A percentile compares a stretch with the other conserved stretches of the same genome.
Evolutionary conservation across 768 basidiomycete genomes (phyloP).

Genomic region (Termitomyces sp.): DNA sequence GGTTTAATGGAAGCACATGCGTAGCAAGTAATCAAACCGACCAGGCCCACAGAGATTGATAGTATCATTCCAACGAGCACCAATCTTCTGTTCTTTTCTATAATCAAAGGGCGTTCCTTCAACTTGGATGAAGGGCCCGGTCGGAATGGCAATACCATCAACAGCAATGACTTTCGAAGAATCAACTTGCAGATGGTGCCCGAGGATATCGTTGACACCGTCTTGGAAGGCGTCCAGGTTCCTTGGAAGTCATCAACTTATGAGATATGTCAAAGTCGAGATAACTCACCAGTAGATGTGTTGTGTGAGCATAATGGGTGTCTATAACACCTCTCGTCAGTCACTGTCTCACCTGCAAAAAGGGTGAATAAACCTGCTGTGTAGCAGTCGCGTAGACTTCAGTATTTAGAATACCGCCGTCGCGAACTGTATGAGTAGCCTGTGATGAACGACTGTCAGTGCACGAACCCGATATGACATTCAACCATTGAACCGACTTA

Average conservation of each 20-base stretch:
- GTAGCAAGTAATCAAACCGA: slow-evolving; percentile 6
- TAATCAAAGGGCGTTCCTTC: slow-evolving; percentile 38
- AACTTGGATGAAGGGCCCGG: slow-evolving; percentile 20
- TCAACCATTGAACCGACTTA: slow-evolving; percentile 16
- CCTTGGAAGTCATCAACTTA: slow-evolving; percentile 19
- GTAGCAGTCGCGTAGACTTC: slow-evolving; percentile 41
- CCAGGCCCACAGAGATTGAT: slow-evolving; percentile 23
- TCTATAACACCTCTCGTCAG: slow-evolving; percentile 19
- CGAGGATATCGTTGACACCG: slow-evolving; percentile 28
- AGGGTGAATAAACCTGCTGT: slow-evolving; percentile 27
- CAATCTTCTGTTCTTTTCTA: slow-evolving; percentile 24
- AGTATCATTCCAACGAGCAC: slow-evolving; percentile 29
- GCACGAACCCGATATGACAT: neutral
- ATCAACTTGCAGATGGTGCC: slow-evolving; percentile 25
- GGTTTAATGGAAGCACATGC: neutral
- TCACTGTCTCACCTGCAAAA: neutral
- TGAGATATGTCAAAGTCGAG: too few relatives aligned
- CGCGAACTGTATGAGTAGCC: slow-evolving; percentile 43
- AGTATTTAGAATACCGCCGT: slow-evolving; percentile 38
- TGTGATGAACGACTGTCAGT: slow-evolving; percentile 11
- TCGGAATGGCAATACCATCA: slow-evolving; percentile 32
- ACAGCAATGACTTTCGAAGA: slow-evolving; percentile 28
- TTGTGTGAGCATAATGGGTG: slow-evolving; percentile 54
- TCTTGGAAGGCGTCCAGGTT: slow-evolving; percentile 51
- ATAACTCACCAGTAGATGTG: slow-evolving; percentile 43